These are phyloP conservation scores for Tremellales sp. DNA, from an alignment of 1,284 basidiomycete genomes.

Conservation along the genomic window DNA sequence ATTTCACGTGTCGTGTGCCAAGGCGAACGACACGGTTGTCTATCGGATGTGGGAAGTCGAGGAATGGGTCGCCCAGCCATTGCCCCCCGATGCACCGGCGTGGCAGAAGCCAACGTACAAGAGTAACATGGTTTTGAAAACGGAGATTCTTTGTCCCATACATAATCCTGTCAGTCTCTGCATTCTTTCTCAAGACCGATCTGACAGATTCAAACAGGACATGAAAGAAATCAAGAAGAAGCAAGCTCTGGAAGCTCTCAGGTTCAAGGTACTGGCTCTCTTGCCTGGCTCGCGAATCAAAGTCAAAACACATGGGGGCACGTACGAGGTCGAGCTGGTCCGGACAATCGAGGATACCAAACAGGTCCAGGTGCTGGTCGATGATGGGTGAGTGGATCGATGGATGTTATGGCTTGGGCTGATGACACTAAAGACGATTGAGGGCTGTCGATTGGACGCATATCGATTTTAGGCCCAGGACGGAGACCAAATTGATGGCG, in stretches of 20 bases:
- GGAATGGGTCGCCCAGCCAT: constrained; percentile 58
- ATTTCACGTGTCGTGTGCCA: constrained; percentile 88
- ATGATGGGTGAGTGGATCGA: constrained; percentile 8
- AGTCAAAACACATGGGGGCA: constrained; percentile 69
- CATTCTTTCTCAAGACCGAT: constrained; percentile 3
- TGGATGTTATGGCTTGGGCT: background rate
- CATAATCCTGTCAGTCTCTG: constrained; percentile 70
- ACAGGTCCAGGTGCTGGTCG: constrained; percentile 60
- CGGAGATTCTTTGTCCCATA: constrained; percentile 69
- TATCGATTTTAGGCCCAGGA: constrained; percentile 24
- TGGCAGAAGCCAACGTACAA: constrained; percentile 55
- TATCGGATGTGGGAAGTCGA: constrained; percentile 52
- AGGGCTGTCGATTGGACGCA: constrained; percentile 17
- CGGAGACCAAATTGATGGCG: constrained; percentile 12
- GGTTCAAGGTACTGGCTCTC: constrained; percentile 61
- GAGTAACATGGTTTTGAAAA: constrained; percentile 63
- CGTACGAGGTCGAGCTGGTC: constrained; percentile 72
- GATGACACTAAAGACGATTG: constrained; percentile 1
- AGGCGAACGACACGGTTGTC: constrained; percentile 20
- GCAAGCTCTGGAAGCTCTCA: constrained; percentile 61
- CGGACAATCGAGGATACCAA: constrained; percentile 63
- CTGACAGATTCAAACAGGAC: constrained; percentile 50
- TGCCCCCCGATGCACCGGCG: constrained; percentile 14
- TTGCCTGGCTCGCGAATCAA: constrained; percentile 68
- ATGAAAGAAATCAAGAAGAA: constrained; percentile 67